phyloP scores from a whole-genome alignment of 257 asterid species.

The Solanum appendiculatum region DNA sequence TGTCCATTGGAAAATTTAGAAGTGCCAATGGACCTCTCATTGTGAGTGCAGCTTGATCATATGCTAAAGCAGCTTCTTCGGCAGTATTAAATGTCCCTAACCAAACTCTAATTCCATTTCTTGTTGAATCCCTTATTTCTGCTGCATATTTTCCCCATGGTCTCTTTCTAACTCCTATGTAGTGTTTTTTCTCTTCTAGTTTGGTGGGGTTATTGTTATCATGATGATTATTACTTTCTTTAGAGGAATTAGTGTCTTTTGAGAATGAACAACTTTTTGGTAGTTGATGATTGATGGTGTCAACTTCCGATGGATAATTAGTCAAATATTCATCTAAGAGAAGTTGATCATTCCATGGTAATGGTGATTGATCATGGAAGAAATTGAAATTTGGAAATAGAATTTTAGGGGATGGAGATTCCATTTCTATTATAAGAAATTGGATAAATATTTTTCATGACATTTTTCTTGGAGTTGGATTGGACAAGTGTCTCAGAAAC shows the following conservation, averaged over 20 bases:
- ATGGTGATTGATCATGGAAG: background rate
- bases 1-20: conserved; percentile 16
- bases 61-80: conserved; percentile 30
- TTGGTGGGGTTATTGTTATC: background rate
- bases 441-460: background rate
- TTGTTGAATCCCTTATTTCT: conserved; percentile 34
- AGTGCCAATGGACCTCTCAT: conserved; percentile 16
- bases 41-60: conserved; percentile 32
- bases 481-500: background rate
- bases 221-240: background rate
- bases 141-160: conserved; percentile 39
- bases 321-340: background rate
- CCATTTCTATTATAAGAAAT: background rate
- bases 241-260: background rate
- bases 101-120: conserved; percentile 34
- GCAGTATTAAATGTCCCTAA: conserved; percentile 24
- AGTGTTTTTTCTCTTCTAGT: conserved; percentile 3
- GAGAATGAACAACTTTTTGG: background rate
- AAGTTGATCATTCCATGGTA: background rate
- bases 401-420: background rate
- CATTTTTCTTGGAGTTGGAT: background rate
- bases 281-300: background rate
- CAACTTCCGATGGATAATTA: background rate
- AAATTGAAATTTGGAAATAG: background rate
- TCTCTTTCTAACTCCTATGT: conserved; percentile 21